Conservation (phyloP, 2,329 filamentous ascomycete genomes). For the Zasmidium angulare region DNA sequence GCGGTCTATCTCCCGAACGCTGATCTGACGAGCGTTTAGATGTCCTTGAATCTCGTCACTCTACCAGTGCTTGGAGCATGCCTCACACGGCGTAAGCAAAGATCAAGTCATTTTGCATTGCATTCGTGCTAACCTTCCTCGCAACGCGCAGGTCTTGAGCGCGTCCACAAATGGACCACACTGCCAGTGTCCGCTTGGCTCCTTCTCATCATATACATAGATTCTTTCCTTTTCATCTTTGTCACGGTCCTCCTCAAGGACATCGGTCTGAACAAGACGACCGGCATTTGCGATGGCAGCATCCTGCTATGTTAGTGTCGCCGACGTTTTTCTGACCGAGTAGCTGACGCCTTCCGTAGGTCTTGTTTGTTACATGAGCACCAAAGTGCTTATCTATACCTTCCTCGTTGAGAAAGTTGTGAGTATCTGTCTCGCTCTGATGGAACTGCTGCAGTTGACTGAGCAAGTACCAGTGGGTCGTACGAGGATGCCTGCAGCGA, state of each 20-base stretch:
- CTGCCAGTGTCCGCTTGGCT: conserved; percentile 13
- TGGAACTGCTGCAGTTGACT: background rate
- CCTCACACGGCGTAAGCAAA: conserved; percentile 9
- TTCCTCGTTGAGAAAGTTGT: conserved; percentile 17
- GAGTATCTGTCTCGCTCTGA: background rate
- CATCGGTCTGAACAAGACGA: conserved; percentile 14
- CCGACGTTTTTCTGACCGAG: background rate
- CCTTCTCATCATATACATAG: conserved; percentile 13
- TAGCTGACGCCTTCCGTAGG: background rate
- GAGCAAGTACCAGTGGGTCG: conserved; percentile 10
- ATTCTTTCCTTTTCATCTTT: conserved; percentile 18
- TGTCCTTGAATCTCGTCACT: conserved; percentile 15
- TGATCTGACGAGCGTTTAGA: conserved; percentile 6
- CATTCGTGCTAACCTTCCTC: background rate
- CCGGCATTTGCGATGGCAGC: conserved; percentile 11
- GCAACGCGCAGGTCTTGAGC: background rate
- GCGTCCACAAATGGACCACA: conserved; percentile 13
- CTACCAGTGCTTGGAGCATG: conserved; percentile 16
- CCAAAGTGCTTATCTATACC: conserved; percentile 15
- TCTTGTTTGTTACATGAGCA: conserved; percentile 14
- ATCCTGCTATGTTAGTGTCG: conserved; percentile 11
- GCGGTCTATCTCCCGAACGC: background rate
- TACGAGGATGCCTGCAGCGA: conserved; percentile 13
- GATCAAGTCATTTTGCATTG: background rate
- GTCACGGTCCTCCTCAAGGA: conserved; percentile 13